phyloP scores from a whole-genome alignment of 2,329 filamentous ascomycete species.

The Fusarium aywerte region DNA sequence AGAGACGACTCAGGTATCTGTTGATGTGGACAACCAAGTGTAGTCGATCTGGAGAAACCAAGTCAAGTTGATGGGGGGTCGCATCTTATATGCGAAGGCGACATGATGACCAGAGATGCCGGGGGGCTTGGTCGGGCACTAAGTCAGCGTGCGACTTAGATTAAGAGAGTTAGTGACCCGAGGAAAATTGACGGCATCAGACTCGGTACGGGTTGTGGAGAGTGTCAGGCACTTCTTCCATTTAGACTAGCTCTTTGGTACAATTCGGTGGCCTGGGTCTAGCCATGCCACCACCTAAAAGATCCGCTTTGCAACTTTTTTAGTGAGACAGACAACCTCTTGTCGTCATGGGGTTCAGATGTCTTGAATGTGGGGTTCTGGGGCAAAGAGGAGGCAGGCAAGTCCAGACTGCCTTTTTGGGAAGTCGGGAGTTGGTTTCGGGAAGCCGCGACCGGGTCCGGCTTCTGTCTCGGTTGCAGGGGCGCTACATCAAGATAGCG shows the following conservation, averaged over 20 bases:
- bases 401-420: conserved; percentile 40
- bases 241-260: conserved; percentile 21
- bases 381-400: conserved; percentile 40
- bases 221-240: too few relatives aligned
- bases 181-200: conserved; percentile 38
- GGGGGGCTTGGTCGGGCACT: conserved; percentile 19
- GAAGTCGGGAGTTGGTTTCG: conserved; percentile 47
- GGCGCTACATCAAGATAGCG: not conserved
- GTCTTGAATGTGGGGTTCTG: conserved; percentile 43
- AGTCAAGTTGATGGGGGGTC: conserved; percentile 18
- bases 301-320: conserved; percentile 16
- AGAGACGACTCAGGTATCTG: conserved; percentile 14
- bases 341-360: conserved; percentile 36
- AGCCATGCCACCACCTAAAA: conserved; percentile 3
- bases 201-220: conserved; percentile 36
- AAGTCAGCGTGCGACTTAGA: conserved; percentile 22
- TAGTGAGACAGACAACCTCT: conserved; percentile 11
- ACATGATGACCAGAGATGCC: conserved; percentile 23
- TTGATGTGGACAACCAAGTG: conserved; percentile 7
- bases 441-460: conserved; percentile 41
- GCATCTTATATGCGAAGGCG: conserved; percentile 34
- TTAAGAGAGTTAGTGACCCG: conserved; percentile 11
- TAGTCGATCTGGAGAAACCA: conserved; percentile 4
- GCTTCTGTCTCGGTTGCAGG: conserved; percentile 42
- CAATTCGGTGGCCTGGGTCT: conserved; percentile 7